Conservation (phyloP, 2,329 filamentous ascomycete genomes). For the Phyllosticta capitalensis region DNA sequence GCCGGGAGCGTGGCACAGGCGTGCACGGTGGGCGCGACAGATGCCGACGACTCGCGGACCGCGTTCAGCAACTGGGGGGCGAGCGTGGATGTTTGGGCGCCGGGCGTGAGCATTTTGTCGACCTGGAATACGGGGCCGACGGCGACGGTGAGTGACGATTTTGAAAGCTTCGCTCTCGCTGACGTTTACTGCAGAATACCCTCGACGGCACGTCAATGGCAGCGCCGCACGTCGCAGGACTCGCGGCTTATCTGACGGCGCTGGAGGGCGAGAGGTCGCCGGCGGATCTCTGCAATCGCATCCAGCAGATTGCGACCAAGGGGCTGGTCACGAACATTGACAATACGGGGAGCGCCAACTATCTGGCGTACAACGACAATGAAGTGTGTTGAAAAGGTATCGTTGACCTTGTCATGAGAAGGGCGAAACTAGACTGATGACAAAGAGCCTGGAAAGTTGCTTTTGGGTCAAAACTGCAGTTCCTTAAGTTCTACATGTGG, state of each 20-base stretch:
- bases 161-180: background rate
- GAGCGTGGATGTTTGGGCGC: constrained; percentile 50
- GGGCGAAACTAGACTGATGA: background rate
- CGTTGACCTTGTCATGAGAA: background rate
- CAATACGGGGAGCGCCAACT: background rate
- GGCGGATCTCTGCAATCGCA: constrained; percentile 38
- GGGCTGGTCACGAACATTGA: constrained; percentile 29
- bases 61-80: constrained; percentile 39
- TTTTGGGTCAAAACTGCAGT: too few species aligned
- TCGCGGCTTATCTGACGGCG: constrained; percentile 94
- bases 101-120: constrained; percentile 43
- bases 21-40: constrained; percentile 37
- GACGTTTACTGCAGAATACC: constrained; percentile 54
- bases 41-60: constrained; percentile 30
- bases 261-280: constrained; percentile 53
- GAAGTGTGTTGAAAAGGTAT: background rate
- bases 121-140: constrained; percentile 30
- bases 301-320: constrained; percentile 35
- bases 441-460: background rate
- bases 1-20: constrained; percentile 25
- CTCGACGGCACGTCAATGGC: constrained; percentile 99
- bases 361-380: background rate
- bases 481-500: too few species aligned
- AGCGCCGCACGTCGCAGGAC: constrained; percentile 90
- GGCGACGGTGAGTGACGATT: background rate